Percentiles rank a stretch among this genome's conserved stretches.
Evolutionary conservation across 2,329 filamentous ascomycete species (phyloP).

Genomic region (Lasiodiplodia theobromae): DNA sequence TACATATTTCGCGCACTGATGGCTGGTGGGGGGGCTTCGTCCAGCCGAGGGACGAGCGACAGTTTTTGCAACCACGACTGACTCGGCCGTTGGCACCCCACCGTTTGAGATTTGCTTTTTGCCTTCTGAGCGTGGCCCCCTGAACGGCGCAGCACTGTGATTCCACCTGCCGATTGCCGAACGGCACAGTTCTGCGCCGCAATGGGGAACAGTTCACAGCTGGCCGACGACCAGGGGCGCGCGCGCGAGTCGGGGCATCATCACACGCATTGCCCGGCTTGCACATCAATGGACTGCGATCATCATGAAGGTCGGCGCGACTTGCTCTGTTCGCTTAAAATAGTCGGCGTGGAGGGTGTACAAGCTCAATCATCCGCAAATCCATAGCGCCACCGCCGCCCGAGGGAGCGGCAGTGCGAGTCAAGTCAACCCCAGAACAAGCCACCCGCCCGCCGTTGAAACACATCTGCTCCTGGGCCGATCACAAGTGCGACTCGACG

Average conservation of each 20-base stretch:
- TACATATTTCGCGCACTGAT: not conserved
- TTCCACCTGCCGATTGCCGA: slow-evolving; percentile 9
- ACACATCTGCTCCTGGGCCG: not conserved
- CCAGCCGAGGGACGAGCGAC: not conserved
- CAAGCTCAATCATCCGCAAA: not conserved
- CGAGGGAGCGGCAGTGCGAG: slow-evolving; percentile 5
- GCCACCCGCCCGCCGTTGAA: slow-evolving; percentile 18
- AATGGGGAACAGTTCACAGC: not conserved
- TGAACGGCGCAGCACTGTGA: not conserved
- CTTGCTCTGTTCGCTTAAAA: not conserved
- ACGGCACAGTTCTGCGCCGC: slow-evolving; percentile 12
- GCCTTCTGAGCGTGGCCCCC: not conserved
- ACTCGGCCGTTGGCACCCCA: not conserved
- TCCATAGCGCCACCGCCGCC: slow-evolving; percentile 3
- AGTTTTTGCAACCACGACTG: not conserved
- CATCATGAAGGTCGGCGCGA: not conserved
- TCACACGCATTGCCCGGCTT: too few species aligned
- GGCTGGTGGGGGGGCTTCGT: not conserved
- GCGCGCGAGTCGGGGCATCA: not conserved
- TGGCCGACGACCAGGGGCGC: not conserved
- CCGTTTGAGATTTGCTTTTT: not conserved
- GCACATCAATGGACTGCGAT: not conserved
- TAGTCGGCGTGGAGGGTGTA: not conserved
- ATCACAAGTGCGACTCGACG: not conserved
- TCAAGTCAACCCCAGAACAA: not conserved